Evolutionary conservation across 805 yeast species (phyloP).

Genomic region (Candida nitratophila): DNA sequence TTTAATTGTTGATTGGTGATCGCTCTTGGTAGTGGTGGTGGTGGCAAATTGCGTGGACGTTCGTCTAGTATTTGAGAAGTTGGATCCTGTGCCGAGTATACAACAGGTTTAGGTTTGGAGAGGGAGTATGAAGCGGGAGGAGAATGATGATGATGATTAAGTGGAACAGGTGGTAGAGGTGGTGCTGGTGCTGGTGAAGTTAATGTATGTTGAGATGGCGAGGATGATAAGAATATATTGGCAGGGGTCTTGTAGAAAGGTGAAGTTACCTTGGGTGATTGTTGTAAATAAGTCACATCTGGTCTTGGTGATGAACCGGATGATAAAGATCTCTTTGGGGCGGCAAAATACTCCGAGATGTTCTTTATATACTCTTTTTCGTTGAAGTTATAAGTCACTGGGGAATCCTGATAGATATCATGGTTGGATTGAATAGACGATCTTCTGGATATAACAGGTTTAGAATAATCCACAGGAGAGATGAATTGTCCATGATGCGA

Average conservation of each 20-base stretch:
- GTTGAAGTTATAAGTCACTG: not conserved
- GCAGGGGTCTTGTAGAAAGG: not conserved
- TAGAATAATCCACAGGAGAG: slow-evolving; percentile 14
- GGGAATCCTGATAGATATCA: not conserved
- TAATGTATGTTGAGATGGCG: not conserved
- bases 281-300: not conserved
- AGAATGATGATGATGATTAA: no score
- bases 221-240: not conserved
- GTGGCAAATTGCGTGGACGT: no score
- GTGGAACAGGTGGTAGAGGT: not conserved
- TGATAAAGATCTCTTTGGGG: not conserved
- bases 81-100: no score
- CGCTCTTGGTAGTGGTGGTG: slow-evolving; percentile 6
- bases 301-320: not conserved
- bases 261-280: no score
- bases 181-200: not conserved
- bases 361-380: slow-evolving; percentile 13
- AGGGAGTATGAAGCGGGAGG: no score
- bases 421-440: not conserved
- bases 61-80: no score
- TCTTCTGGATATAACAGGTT: slow-evolving; percentile 12
- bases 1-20: slow-evolving; percentile 3
- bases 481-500: not conserved
- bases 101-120: no score
- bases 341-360: slow-evolving; percentile 15